These are phyloP conservation scores for Hippophae gyantsensis DNA, from an alignment of 306 rosid genomes.

Conservation along the genomic window DNA sequence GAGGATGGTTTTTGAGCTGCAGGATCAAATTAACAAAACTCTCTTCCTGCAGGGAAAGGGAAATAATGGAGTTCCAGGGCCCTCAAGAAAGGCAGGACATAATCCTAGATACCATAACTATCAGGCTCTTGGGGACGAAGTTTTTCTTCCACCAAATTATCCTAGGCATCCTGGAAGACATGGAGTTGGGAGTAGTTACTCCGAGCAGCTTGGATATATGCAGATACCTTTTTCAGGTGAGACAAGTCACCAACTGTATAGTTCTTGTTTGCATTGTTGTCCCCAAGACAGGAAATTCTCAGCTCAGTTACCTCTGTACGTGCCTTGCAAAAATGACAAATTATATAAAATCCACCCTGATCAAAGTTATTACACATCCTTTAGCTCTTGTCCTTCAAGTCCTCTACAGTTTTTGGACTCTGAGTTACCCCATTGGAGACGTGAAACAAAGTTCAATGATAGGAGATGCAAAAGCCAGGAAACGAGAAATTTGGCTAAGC, in stretches of 20 bases:
- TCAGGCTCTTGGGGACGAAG: slow-evolving; percentile 31
- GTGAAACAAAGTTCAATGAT: slow-evolving; percentile 31
- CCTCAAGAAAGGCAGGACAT: slow-evolving; percentile 29
- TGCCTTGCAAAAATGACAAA: slow-evolving; percentile 20
- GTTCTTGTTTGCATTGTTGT: slow-evolving; percentile 28
- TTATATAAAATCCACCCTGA: slow-evolving; percentile 28
- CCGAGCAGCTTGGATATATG: slow-evolving; percentile 29
- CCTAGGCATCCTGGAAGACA: slow-evolving; percentile 32
- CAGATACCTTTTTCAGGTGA: slow-evolving; percentile 60
- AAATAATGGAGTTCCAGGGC: slow-evolving; percentile 31
- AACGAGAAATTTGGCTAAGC: slow-evolving; percentile 37
- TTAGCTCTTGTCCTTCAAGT: slow-evolving; percentile 35
- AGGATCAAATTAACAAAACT: slow-evolving; percentile 45
- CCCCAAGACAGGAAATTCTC: slow-evolving; percentile 42
- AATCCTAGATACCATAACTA: slow-evolving; percentile 26
- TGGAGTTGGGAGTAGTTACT: slow-evolving; percentile 25
- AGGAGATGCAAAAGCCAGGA: slow-evolving; percentile 32
- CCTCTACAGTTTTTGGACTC: slow-evolving; percentile 32
- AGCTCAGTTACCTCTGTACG: slow-evolving; percentile 36
- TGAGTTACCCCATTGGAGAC: slow-evolving; percentile 31
- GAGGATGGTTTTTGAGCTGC: slow-evolving; percentile 53
- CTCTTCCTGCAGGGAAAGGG: slow-evolving; percentile 22
- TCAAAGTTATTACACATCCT: slow-evolving; percentile 28
- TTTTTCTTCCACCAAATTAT: slow-evolving; percentile 30
- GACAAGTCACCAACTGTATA: slow-evolving; percentile 44